Percentiles rank a stretch among this genome's conserved stretches.
phyloP scores from a whole-genome alignment of 2,329 filamentous ascomycete genomes.

The Talaromyces verruculosus region DNA sequence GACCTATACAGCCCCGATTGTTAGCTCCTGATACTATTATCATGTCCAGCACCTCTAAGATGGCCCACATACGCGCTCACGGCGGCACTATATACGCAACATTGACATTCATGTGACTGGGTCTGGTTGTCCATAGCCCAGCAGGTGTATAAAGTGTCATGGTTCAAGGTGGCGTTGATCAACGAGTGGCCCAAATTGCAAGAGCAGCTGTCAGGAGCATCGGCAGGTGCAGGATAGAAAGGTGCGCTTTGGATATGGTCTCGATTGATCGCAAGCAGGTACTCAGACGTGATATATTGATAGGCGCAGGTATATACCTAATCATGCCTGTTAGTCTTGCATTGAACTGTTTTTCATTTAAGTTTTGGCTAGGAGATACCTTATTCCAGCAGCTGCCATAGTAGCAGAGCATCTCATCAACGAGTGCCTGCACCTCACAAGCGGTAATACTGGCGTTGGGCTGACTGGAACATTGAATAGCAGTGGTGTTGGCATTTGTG shows the following conservation, averaged over 20 bases:
- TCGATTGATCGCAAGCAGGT: constrained; percentile 1
- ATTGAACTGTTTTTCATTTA: background rate
- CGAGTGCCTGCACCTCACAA: constrained; percentile 1
- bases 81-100: constrained; percentile 6
- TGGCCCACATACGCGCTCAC: background rate
- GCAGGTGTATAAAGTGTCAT: constrained; percentile 6
- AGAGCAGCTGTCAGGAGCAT: constrained; percentile 5
- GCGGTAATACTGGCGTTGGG: background rate
- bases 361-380: background rate
- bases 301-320: constrained; percentile 12
- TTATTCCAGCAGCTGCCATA: constrained; percentile 13
- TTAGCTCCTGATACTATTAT: background rate
- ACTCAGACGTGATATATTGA: constrained; percentile 8
- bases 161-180: constrained; percentile 7
- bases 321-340: no score
- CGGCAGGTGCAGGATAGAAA: background rate
- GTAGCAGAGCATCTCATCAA: constrained; percentile 14
- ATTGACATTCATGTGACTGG: constrained; percentile 5
- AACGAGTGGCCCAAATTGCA: constrained; percentile 1
- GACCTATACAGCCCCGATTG: background rate
- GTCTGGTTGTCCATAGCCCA: constrained; percentile 8
- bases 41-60: background rate
- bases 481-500: background rate
- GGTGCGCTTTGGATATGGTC: constrained; percentile 13
- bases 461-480: background rate